Percentiles rank a stretch among this genome's conserved stretches.
Conservation (phyloP, 192 early-diverging fungal species). For the Chytriomyces sp. region DNA sequence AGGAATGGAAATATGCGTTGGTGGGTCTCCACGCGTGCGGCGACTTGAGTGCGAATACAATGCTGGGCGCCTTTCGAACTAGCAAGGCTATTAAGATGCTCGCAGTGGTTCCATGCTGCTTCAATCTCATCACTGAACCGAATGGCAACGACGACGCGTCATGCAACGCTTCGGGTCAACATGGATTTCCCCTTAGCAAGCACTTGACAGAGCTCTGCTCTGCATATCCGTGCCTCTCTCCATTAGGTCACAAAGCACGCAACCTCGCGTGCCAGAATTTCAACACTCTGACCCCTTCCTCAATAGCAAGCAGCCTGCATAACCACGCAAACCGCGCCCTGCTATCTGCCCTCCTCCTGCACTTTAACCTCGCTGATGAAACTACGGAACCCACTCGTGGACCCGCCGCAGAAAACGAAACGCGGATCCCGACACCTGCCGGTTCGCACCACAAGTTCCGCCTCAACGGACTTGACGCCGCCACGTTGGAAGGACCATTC, state of each 20-base stretch:
- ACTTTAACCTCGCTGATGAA: too few species aligned
- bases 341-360: slow-evolving; percentile 11
- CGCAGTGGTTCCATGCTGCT: slow-evolving; percentile 35
- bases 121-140: slow-evolving; percentile 30
- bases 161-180: background rate
- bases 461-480: slow-evolving; percentile 4
- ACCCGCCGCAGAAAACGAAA: background rate
- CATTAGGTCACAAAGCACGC: slow-evolving; percentile 28
- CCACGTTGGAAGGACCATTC: background rate
- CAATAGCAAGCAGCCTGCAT: background rate
- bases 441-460: slow-evolving; percentile 17
- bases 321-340: slow-evolving; percentile 27
- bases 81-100: background rate
- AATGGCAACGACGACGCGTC: background rate
- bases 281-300: background rate
- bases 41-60: slow-evolving; percentile 22
- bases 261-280: slow-evolving; percentile 33
- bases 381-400: too few species aligned
- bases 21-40: slow-evolving; percentile 38
- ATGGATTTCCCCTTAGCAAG: slow-evolving; percentile 26
- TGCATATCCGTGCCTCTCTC: too few species aligned
- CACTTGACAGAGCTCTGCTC: too few species aligned
- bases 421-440: background rate
- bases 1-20: background rate
- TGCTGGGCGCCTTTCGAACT: slow-evolving; percentile 15